Conservation (phyloP, 768 basidiomycete genomes). For the Boletus eberwhitei region DNA sequence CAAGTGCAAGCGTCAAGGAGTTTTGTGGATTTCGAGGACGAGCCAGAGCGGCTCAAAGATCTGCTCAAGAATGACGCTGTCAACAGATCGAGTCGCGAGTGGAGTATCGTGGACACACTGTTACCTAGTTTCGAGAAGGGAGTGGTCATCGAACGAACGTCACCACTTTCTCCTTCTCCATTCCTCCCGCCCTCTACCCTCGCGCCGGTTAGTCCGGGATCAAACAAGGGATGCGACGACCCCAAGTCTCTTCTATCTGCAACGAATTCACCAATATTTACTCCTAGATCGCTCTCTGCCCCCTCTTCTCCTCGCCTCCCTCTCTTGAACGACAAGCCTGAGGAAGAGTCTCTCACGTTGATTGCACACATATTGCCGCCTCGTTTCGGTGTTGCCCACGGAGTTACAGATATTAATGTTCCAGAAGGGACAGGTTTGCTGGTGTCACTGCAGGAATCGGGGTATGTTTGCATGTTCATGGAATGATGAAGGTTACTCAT, state of each 20-base stretch:
- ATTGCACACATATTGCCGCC: slow-evolving; percentile 46
- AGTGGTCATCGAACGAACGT: slow-evolving; percentile 20
- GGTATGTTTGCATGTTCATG: slow-evolving; percentile 41
- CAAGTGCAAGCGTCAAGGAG: slow-evolving; percentile 75
- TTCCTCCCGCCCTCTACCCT: slow-evolving; percentile 1
- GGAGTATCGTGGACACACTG: slow-evolving; percentile 32
- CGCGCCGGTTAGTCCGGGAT: slow-evolving; percentile 12
- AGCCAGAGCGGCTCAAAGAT: slow-evolving; percentile 71
- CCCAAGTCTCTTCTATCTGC: slow-evolving; percentile 46
- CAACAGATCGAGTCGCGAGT: slow-evolving; percentile 30
- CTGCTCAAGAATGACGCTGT: slow-evolving; percentile 56
- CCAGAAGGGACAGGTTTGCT: slow-evolving; percentile 44
- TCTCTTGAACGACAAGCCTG: slow-evolving; percentile 8
- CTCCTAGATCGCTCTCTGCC: slow-evolving; percentile 37
- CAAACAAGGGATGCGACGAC: slow-evolving; percentile 26
- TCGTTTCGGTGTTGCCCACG: slow-evolving; percentile 34
- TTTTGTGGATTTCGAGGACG: slow-evolving; percentile 79
- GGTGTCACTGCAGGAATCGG: slow-evolving; percentile 58
- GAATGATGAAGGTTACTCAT: slow-evolving; percentile 1
- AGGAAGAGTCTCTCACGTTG: slow-evolving; percentile 19
- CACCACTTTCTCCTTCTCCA: slow-evolving; percentile 14
- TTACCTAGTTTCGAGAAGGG: slow-evolving; percentile 32
- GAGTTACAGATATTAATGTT: slow-evolving; percentile 45
- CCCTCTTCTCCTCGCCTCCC: slow-evolving; percentile 32
- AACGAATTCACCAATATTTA: slow-evolving; percentile 41